Evolutionary conservation across 2,329 filamentous ascomycete species (phyloP).

Genomic region (Paramyrothecium sp.): DNA sequence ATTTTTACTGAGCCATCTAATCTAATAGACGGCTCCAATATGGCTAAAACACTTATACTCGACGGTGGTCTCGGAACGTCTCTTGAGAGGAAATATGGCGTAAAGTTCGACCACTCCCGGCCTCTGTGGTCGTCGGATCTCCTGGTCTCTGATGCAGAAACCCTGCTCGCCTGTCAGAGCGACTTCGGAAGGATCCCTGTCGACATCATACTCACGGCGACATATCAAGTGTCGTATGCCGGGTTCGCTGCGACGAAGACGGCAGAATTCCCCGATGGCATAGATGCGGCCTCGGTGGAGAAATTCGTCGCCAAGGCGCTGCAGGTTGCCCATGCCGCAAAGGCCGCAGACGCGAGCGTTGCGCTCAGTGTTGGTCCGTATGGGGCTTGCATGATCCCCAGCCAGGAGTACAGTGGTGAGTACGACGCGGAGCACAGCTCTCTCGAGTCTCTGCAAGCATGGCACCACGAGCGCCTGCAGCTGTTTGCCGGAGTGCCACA

Average conservation of each 20-base stretch:
- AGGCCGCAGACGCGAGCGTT: slow-evolving; percentile 28
- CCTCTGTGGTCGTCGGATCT: slow-evolving; percentile 70
- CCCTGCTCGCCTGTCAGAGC: slow-evolving; percentile 52
- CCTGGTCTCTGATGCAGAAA: slow-evolving; percentile 51
- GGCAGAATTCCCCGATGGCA: slow-evolving; percentile 38
- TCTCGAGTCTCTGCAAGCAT: slow-evolving; percentile 44
- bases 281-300: slow-evolving; percentile 36
- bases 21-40: neutral
- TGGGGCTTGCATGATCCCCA: slow-evolving; percentile 64
- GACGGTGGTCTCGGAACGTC: slow-evolving; percentile 69
- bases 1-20: too few species aligned
- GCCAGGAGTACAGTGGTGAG: slow-evolving; percentile 62
- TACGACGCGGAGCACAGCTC: slow-evolving; percentile 52
- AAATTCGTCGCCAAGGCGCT: slow-evolving; percentile 43
- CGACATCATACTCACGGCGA: slow-evolving; percentile 65
- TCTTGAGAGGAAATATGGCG: slow-evolving; percentile 55
- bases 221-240: slow-evolving; percentile 61
- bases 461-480: slow-evolving; percentile 55
- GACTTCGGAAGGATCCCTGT: slow-evolving; percentile 56
- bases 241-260: slow-evolving; percentile 54
- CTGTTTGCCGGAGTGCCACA: slow-evolving; percentile 44
- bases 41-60: slow-evolving; percentile 46
- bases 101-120: slow-evolving; percentile 49
- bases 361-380: slow-evolving; percentile 66
- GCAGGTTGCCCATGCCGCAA: slow-evolving; percentile 37